phyloP scores from a whole-genome alignment of 2,329 filamentous ascomycete species.

The Microdochium trichocladiopsis region DNA sequence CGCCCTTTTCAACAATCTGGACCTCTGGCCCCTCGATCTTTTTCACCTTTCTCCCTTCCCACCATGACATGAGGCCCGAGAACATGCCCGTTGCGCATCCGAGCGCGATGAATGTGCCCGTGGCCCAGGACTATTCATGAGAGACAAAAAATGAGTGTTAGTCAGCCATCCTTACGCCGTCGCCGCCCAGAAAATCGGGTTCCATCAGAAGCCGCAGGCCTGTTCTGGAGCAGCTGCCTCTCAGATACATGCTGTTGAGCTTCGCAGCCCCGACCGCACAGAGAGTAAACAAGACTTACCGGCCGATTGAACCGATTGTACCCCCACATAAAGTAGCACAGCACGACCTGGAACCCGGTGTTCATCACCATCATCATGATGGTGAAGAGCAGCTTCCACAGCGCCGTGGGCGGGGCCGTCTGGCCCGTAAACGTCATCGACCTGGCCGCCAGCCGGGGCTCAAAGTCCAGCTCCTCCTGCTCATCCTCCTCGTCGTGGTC shows the following conservation, averaged over 20 bases:
- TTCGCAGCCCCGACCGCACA: too few species aligned
- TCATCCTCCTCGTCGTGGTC: not conserved
- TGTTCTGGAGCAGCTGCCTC: too few species aligned
- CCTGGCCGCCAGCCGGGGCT: constrained; percentile 2
- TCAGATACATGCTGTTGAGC: too few species aligned
- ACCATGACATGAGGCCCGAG: constrained; percentile 16
- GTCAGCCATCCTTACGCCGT: not conserved
- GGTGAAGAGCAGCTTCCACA: constrained; percentile 15
- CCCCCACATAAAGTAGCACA: constrained; percentile 16
- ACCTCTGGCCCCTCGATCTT: constrained; percentile 15
- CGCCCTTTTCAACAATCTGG: constrained; percentile 5
- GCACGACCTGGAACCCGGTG: constrained; percentile 12
- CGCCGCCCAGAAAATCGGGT: not conserved
- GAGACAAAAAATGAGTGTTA: not conserved
- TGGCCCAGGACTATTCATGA: constrained; percentile 8
- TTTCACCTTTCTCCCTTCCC: constrained; percentile 16
- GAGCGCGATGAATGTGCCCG: constrained; percentile 14
- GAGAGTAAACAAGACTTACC: constrained; percentile 5
- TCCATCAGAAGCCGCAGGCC: not conserved
- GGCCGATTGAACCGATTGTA: constrained; percentile 15
- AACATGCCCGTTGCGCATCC: constrained; percentile 15
- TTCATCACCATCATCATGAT: constrained; percentile 17
- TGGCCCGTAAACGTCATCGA: constrained; percentile 9
- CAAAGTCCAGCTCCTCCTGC: not conserved
- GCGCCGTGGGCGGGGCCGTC: constrained; percentile 10